phyloP scores from a whole-genome alignment of 176 grass and related monocot species.

The Musa beccarii region DNA sequence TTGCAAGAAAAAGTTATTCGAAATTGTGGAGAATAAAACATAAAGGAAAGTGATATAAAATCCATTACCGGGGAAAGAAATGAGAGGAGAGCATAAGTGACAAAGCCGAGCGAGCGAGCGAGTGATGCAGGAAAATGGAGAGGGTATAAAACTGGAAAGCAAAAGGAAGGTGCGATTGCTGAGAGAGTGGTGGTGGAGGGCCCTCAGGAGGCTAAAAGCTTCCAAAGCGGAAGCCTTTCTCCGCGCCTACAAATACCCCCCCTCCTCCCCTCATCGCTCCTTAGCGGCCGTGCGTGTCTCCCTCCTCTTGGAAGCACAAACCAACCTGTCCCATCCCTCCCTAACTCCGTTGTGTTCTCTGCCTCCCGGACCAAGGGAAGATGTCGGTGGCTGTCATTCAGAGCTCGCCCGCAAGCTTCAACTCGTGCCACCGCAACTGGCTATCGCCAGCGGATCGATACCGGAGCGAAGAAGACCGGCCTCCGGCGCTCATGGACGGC shows the following conservation, averaged over 20 bases:
- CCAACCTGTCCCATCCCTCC: neutral
- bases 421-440: slow-evolving; percentile 22
- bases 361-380: neutral
- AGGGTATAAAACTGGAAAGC: neutral
- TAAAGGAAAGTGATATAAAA: no score
- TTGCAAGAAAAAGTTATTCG: neutral
- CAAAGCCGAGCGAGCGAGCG: neutral
- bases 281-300: neutral
- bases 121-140: neutral
- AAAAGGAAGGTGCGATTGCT: neutral
- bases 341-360: neutral
- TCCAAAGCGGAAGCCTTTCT: slow-evolving; percentile 16
- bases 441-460: slow-evolving; percentile 3
- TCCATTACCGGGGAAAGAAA: no score
- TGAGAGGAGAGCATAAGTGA: no score
- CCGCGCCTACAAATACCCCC: slow-evolving; percentile 44
- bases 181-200: neutral
- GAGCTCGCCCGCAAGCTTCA: slow-evolving; percentile 16
- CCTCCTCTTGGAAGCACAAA: neutral
- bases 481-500: neutral
- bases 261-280: slow-evolving; percentile 5
- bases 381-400: slow-evolving; percentile 59
- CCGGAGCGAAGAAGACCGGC: neutral
- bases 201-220: neutral
- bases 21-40: neutral